Conservation (phyloP, 1,284 basidiomycete species). For the Trichosporon sp. region DNA sequence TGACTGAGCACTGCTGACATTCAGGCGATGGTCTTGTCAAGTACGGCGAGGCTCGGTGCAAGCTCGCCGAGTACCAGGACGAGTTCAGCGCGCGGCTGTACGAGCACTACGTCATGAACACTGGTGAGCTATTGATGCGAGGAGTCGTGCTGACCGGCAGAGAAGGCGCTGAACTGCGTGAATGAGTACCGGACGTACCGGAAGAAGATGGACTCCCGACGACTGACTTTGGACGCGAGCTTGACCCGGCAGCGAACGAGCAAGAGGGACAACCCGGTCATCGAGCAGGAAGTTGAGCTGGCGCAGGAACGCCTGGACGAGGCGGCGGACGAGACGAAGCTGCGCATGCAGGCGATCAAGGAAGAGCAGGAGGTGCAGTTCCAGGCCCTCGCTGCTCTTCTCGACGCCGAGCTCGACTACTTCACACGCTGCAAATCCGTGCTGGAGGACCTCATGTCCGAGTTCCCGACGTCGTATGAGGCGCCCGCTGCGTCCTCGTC, state of each 20-base stretch:
- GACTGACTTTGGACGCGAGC: slow-evolving; percentile 75
- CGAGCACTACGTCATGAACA: slow-evolving; percentile 72
- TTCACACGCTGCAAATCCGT: slow-evolving; percentile 71
- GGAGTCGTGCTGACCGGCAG: slow-evolving; percentile 35
- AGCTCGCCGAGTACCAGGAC: slow-evolving; percentile 63
- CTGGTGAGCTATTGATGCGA: slow-evolving; percentile 49
- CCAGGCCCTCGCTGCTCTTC: slow-evolving; percentile 65
- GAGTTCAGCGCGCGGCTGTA: slow-evolving; percentile 57
- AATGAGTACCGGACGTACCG: slow-evolving; percentile 55
- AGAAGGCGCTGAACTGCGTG: slow-evolving; percentile 59
- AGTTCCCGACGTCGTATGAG: slow-evolving; percentile 61
- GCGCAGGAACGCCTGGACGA: slow-evolving; percentile 79
- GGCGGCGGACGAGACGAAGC: slow-evolving; percentile 73
- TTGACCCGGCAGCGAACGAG: slow-evolving; percentile 65
- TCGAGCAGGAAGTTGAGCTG: slow-evolving; percentile 73
- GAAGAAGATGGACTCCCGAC: slow-evolving; percentile 71
- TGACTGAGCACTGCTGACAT: slow-evolving; percentile 7
- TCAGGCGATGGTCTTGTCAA: slow-evolving; percentile 65
- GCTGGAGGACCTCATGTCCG: slow-evolving; percentile 66
- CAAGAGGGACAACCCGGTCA: slow-evolving; percentile 66
- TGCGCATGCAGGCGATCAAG: slow-evolving; percentile 73
- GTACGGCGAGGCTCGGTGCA: slow-evolving; percentile 77
- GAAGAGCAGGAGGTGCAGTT: slow-evolving; percentile 72
- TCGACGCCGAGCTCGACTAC: slow-evolving; percentile 73
- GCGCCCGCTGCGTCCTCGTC: not conserved